Conservation (phyloP, 345 rosid species). For the Gossypium stocksii region DNA sequence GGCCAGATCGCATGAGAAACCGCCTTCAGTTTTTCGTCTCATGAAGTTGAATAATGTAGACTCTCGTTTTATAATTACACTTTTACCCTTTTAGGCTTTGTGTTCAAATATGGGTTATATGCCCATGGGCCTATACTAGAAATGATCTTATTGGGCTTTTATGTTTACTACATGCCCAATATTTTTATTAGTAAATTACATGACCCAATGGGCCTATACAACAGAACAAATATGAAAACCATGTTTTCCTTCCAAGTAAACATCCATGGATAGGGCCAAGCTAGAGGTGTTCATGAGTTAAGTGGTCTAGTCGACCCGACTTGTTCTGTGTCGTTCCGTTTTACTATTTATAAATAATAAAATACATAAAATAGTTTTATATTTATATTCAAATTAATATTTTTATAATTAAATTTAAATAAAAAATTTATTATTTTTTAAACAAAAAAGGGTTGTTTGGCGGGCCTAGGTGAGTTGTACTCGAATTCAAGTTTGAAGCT, state of each 20-base stretch:
- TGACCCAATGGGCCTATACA: not conserved
- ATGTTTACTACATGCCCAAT: not conserved
- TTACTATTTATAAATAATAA: too few relatives aligned
- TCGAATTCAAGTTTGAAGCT: too few relatives aligned
- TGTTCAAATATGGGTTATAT: not conserved
- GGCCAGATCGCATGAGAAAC: slow-evolving; percentile 23
- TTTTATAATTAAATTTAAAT: too few relatives aligned
- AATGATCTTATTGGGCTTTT: not conserved
- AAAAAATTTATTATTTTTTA: too few relatives aligned
- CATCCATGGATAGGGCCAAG: too few relatives aligned
- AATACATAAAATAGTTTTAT: too few relatives aligned
- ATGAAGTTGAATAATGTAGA: slow-evolving; percentile 6
- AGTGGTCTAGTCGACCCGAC: not conserved
- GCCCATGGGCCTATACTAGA: too few relatives aligned
- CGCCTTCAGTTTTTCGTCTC: slow-evolving; percentile 15
- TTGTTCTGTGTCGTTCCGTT: too few relatives aligned
- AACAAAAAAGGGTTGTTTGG: too few relatives aligned
- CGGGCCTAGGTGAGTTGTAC: too few relatives aligned
- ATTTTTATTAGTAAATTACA: not conserved
- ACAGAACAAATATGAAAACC: not conserved
- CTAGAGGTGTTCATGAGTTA: too few relatives aligned
- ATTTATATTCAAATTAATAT: too few relatives aligned
- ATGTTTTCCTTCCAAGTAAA: not conserved
- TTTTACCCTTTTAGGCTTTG: slow-evolving; percentile 9
- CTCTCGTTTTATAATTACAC: not conserved